A percentile compares a stretch with the other conserved stretches of the same genome.
Evolutionary conservation across 805 yeast species (phyloP).

Genomic region (Lipomyces starkeyi): DNA sequence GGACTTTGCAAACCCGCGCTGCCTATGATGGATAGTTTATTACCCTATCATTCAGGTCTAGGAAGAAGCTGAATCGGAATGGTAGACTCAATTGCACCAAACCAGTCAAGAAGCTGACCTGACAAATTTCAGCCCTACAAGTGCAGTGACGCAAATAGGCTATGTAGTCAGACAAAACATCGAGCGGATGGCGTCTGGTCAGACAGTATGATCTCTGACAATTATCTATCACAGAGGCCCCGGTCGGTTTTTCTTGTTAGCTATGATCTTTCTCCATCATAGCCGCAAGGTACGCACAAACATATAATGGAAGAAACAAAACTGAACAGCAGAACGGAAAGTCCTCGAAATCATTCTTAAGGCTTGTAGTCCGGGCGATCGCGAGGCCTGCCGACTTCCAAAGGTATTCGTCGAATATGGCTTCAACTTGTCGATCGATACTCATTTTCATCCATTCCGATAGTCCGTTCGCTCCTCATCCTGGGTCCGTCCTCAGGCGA

Average conservation of each 20-base stretch:
- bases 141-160: not conserved
- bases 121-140: not conserved
- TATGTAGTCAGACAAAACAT: not conserved
- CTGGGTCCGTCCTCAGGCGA: conserved; percentile 24
- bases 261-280: not conserved
- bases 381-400: not conserved
- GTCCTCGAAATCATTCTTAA: not conserved
- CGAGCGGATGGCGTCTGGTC: not conserved
- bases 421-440: conserved; percentile 3
- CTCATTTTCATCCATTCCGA: conserved; percentile 8
- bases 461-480: conserved; percentile 7
- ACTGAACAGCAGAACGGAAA: not conserved
- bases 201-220: not conserved
- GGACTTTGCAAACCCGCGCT: not conserved
- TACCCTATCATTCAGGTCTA: not conserved
- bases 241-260: not conserved
- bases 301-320: not conserved
- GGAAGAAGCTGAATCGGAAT: conserved; percentile 1
- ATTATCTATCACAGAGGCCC: not conserved
- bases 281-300: not conserved
- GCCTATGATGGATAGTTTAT: not conserved
- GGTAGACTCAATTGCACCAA: not conserved
- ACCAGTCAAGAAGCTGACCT: not conserved
- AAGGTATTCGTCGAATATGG: not conserved
- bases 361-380: not conserved